These are phyloP conservation scores for Saturnispora sekii DNA, from an alignment of 805 yeast species.

Conservation along the genomic window DNA sequence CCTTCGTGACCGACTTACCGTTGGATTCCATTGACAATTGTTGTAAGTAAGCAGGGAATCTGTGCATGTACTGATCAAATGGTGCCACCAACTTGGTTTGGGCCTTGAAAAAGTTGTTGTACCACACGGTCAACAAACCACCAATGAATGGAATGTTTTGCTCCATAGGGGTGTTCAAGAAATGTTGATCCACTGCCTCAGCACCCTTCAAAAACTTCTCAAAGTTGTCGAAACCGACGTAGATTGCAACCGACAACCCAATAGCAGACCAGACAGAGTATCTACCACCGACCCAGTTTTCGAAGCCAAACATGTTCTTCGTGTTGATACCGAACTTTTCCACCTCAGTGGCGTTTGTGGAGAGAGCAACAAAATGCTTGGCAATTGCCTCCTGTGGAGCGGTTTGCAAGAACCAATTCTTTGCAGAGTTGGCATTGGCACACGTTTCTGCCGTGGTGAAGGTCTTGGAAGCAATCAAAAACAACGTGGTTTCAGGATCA, in stretches of 20 bases:
- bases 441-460: slow-evolving; percentile 98
- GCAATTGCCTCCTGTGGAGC: slow-evolving; percentile 68
- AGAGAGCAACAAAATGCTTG: slow-evolving; percentile 94
- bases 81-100: slow-evolving; percentile 98
- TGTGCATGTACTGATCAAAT: slow-evolving; percentile 95
- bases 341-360: slow-evolving; percentile 88
- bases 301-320: slow-evolving; percentile 97
- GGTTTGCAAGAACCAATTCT: slow-evolving; percentile 75
- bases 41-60: slow-evolving; percentile 99
- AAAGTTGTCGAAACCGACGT: slow-evolving; percentile 92
- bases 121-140: slow-evolving; percentile 93
- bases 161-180: slow-evolving; percentile 72
- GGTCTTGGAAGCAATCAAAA: slow-evolving; percentile 91
- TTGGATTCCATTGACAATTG: slow-evolving; percentile 98
- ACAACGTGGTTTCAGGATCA: slow-evolving; percentile 86
- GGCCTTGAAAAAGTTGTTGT: slow-evolving; percentile 96
- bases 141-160: slow-evolving; percentile 89
- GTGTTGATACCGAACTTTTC: slow-evolving; percentile 94
- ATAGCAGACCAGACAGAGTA: slow-evolving; percentile 99
- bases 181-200: slow-evolving; percentile 93
- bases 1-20: slow-evolving; percentile 95
- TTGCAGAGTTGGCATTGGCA: slow-evolving; percentile 94
- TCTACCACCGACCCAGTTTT: slow-evolving; percentile 99
- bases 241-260: slow-evolving; percentile 90
- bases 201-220: slow-evolving; percentile 92